A percentile compares a stretch with the other conserved stretches of the same genome.
Conservation (phyloP, 2,329 filamentous ascomycete species). For the Xylogone sp. region DNA sequence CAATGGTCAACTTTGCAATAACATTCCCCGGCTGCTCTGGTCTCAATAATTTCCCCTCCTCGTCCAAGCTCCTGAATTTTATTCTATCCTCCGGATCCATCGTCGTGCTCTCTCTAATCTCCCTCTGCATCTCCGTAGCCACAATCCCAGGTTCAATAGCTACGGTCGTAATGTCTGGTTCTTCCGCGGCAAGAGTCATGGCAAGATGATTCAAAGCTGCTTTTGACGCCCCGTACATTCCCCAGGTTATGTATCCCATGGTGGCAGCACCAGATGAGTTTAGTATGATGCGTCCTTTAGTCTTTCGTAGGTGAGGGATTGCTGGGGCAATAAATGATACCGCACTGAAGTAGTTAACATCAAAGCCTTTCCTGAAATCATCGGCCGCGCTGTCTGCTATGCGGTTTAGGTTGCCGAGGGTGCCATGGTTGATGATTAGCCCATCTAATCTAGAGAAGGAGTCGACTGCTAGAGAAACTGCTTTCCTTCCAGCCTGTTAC, state of each 20-base stretch:
- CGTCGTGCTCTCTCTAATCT: slow-evolving; percentile 62
- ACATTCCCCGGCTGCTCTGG: slow-evolving; percentile 84
- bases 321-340: slow-evolving; percentile 74
- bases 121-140: slow-evolving; percentile 87
- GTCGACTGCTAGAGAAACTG: slow-evolving; percentile 61
- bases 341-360: slow-evolving; percentile 83
- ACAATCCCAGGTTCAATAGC: slow-evolving; percentile 76
- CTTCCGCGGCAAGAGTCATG: slow-evolving; percentile 69
- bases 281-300: slow-evolving; percentile 70
- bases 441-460: slow-evolving; percentile 74
- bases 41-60: slow-evolving; percentile 67
- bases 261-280: slow-evolving; percentile 75
- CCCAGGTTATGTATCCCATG: slow-evolving; percentile 68
- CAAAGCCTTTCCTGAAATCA: slow-evolving; percentile 73
- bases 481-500: slow-evolving; percentile 46
- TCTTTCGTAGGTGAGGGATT: slow-evolving; percentile 63
- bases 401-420: slow-evolving; percentile 69
- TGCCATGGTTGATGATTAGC: slow-evolving; percentile 84
- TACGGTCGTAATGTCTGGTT: slow-evolving; percentile 69
- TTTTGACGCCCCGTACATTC: slow-evolving; percentile 77
- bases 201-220: slow-evolving; percentile 79
- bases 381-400: slow-evolving; percentile 64
- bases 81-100: slow-evolving; percentile 55
- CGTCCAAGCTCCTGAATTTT: slow-evolving; percentile 67
- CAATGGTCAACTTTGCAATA: slow-evolving; percentile 73